Conservation (phyloP, 2,329 filamentous ascomycete genomes). For the Xylariaceae sp. region DNA sequence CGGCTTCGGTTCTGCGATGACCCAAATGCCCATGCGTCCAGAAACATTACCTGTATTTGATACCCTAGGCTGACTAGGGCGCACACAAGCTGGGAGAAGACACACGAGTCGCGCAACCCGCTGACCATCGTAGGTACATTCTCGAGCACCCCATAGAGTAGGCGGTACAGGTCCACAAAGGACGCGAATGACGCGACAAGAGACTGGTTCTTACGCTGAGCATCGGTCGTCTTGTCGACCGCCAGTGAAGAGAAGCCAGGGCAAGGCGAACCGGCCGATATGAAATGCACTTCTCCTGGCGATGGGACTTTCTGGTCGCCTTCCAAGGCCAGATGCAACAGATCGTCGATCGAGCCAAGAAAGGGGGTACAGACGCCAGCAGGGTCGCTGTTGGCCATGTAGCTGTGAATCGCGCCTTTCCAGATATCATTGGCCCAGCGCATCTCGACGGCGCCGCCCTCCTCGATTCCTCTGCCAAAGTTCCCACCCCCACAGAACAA, state of each 20-base stretch:
- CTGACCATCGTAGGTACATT: conserved; percentile 66
- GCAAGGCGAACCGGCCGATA: conserved; percentile 71
- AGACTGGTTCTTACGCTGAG: conserved; percentile 65
- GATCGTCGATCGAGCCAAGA: conserved; percentile 66
- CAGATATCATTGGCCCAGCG: conserved; percentile 64
- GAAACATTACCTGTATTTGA: conserved; percentile 60
- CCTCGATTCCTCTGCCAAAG: conserved; percentile 70
- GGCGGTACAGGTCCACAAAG: conserved; percentile 68
- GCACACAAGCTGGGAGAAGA: conserved; percentile 69
- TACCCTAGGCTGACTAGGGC: conserved; percentile 72
- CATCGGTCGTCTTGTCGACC: conserved; percentile 43
- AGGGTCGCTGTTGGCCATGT: conserved; percentile 57
- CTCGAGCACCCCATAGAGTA: conserved; percentile 70
- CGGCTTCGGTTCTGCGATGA: conserved; percentile 60
- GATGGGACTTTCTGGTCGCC: conserved; percentile 47
- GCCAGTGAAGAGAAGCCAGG: conserved; percentile 69
- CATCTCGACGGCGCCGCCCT: conserved; percentile 60
- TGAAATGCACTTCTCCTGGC: conserved; percentile 61
- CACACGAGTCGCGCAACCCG: conserved; percentile 49
- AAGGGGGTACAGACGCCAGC: conserved; percentile 46
- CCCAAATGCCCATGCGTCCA: conserved; percentile 66
- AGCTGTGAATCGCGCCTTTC: conserved; percentile 61
- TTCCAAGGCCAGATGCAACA: conserved; percentile 50
- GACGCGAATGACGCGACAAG: conserved; percentile 72
- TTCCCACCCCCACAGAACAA: conserved; percentile 76